These are phyloP conservation scores for Cladorrhinum sp. DNA, from an alignment of 2,329 filamentous ascomycete genomes.

Conservation along the genomic window DNA sequence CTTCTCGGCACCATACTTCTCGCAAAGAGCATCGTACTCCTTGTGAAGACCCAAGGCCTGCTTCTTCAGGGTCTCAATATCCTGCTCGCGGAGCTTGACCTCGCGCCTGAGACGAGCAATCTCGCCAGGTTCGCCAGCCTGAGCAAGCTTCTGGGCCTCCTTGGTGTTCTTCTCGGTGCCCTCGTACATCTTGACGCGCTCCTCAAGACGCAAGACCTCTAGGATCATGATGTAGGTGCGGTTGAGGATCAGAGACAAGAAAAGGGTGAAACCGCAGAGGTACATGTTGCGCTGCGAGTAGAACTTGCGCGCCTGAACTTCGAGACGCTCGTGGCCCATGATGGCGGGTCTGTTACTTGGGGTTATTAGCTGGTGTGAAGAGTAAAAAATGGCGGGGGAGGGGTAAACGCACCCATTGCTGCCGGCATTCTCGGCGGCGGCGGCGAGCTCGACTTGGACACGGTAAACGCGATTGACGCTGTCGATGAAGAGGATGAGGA, in stretches of 20 bases:
- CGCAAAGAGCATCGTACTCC: constrained; percentile 83
- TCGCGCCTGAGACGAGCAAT: constrained; percentile 67
- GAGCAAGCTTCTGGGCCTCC: constrained; percentile 67
- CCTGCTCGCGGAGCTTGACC: constrained; percentile 74
- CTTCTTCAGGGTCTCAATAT: constrained; percentile 87
- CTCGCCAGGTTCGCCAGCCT: constrained; percentile 72
- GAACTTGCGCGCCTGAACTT: constrained; percentile 99
- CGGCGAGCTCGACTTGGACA: constrained; percentile 82
- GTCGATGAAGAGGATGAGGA: constrained; percentile 95
- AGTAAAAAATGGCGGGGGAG: background rate
- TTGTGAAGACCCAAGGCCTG: constrained; percentile 78
- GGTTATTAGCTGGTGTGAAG: constrained; percentile 25
- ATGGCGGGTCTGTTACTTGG: constrained; percentile 53
- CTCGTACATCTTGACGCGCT: constrained; percentile 82
- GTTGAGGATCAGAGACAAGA: constrained; percentile 98
- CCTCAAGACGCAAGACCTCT: constrained; percentile 85
- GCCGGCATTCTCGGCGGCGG: constrained; percentile 61
- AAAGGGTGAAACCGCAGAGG: constrained; percentile 97
- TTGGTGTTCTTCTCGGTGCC: constrained; percentile 58
- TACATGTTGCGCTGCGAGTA: constrained; percentile 99
- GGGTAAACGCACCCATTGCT: constrained; percentile 44
- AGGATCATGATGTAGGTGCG: constrained; percentile 98
- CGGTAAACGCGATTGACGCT: constrained; percentile 95
- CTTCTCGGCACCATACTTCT: constrained; percentile 67
- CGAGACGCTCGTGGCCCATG: constrained; percentile 90